Percentiles rank a stretch among this genome's conserved stretches.
These are phyloP conservation scores for Stromatinia cepivora DNA, from an alignment of 2,329 filamentous ascomycete genomes.

Conservation along the genomic window DNA sequence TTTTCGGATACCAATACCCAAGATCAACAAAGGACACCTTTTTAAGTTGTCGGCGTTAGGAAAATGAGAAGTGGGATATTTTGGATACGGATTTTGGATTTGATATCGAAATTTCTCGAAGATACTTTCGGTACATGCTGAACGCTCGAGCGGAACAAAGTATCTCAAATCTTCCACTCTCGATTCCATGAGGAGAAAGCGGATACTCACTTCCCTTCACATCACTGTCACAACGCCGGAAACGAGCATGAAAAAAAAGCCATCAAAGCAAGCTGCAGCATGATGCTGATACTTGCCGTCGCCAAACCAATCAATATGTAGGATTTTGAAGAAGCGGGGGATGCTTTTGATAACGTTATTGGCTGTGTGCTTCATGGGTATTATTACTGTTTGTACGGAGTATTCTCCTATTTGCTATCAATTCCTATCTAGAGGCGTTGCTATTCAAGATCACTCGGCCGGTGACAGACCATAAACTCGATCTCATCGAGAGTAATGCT, in stretches of 20 bases:
- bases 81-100: neutral
- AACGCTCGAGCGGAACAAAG: neutral
- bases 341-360: constrained; percentile 27
- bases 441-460: neutral
- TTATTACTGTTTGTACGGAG: constrained; percentile 23
- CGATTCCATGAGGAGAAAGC: constrained; percentile 11
- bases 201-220: neutral
- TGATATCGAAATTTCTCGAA: neutral
- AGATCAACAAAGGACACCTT: neutral
- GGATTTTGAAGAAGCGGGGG: constrained; percentile 32
- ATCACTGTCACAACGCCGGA: constrained; percentile 7
- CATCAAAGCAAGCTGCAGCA: constrained; percentile 27
- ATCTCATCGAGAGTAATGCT: constrained; percentile 22
- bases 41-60: neutral
- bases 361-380: constrained; percentile 31
- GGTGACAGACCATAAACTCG: constrained; percentile 9
- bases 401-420: constrained; percentile 10
- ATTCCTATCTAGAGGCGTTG: neutral
- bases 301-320: constrained; percentile 32
- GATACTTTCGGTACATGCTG: neutral
- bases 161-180: neutral
- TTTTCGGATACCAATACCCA: neutral
- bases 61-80: neutral
- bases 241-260: constrained; percentile 21
- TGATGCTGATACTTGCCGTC: constrained; percentile 31